phyloP scores from a whole-genome alignment of 805 yeast species.

The Candida silvicultrix region DNA sequence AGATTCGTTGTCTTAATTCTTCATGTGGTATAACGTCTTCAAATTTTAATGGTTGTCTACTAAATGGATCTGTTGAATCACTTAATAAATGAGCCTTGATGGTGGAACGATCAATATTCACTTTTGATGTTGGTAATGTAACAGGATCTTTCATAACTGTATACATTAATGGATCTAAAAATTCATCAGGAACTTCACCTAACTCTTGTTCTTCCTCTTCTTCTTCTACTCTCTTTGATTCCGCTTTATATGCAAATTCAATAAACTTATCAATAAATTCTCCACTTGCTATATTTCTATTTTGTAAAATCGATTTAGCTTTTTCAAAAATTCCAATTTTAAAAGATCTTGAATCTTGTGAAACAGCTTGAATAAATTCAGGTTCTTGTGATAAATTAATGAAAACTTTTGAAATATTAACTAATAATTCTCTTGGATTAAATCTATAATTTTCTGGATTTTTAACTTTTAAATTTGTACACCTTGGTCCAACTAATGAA shows the following conservation, averaged over 20 bases:
- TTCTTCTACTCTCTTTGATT: constrained; percentile 48
- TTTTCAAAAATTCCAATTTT: constrained; percentile 56
- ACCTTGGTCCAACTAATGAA: constrained; percentile 93
- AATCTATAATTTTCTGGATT: constrained; percentile 80
- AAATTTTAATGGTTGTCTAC: constrained; percentile 81
- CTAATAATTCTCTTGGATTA: constrained; percentile 67
- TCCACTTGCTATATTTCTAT: constrained; percentile 47
- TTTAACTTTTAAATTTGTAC: constrained; percentile 79
- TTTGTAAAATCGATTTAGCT: constrained; percentile 61
- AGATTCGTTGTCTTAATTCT: constrained; percentile 59
- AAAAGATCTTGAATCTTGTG: constrained; percentile 91
- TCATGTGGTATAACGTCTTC: constrained; percentile 83
- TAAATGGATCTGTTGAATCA: constrained; percentile 96
- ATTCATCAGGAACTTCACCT: constrained; percentile 96
- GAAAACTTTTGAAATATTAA: constrained; percentile 68
- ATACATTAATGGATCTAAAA: constrained; percentile 93
- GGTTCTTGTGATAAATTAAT: constrained; percentile 60
- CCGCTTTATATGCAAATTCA: constrained; percentile 61
- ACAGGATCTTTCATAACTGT: constrained; percentile 96
- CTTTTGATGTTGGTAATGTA: constrained; percentile 78
- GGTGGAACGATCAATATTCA: constrained; percentile 83
- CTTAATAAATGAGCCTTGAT: constrained; percentile 89
- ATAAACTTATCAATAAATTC: constrained; percentile 44
- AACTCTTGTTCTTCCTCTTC: constrained; percentile 82
- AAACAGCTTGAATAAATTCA: constrained; percentile 72